These are phyloP conservation scores for Hibiscus syriacus DNA, from an alignment of 345 rosid genomes.

Conservation along the genomic window DNA sequence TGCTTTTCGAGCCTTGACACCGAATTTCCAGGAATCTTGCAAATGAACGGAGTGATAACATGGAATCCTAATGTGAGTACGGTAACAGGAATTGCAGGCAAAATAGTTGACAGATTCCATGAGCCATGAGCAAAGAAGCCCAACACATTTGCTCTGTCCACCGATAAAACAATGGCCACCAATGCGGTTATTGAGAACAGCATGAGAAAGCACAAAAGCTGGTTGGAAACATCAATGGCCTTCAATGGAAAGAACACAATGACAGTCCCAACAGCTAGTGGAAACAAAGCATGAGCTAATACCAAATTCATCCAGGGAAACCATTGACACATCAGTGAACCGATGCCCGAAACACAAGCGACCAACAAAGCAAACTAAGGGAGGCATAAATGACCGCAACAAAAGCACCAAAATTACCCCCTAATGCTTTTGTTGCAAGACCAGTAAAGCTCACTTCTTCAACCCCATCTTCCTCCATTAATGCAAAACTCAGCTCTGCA, in stretches of 20 bases:
- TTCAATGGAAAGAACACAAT: constrained; percentile 59
- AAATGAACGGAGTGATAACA: constrained; percentile 85
- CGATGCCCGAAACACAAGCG: constrained; percentile 89
- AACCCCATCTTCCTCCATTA: constrained; percentile 77
- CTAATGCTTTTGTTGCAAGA: constrained; percentile 76
- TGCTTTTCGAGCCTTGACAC: constrained; percentile 64
- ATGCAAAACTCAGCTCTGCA: constrained; percentile 80
- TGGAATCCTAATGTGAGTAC: constrained; percentile 89
- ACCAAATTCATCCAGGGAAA: constrained; percentile 59
- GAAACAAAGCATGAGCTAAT: constrained; percentile 57
- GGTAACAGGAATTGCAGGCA: constrained; percentile 77
- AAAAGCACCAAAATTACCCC: constrained; percentile 52
- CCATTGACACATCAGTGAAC: too few relatives aligned
- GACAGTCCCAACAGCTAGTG: constrained; percentile 44
- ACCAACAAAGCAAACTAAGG: constrained; percentile 73
- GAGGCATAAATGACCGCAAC: constrained; percentile 76
- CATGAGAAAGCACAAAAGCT: constrained; percentile 64
- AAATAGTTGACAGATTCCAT: constrained; percentile 51
- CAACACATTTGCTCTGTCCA: constrained; percentile 59
- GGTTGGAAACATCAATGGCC: constrained; percentile 53
- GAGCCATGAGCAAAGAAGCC: constrained; percentile 52
- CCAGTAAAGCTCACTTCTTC: constrained; percentile 83
- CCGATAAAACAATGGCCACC: constrained; percentile 60
- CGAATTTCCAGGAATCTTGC: constrained; percentile 65
- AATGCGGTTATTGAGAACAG: constrained; percentile 63